Percentiles rank a stretch among this genome's conserved stretches.
Conservation (phyloP, 2,329 filamentous ascomycete genomes). For the Ceratocystis cacaofunesta region DNA sequence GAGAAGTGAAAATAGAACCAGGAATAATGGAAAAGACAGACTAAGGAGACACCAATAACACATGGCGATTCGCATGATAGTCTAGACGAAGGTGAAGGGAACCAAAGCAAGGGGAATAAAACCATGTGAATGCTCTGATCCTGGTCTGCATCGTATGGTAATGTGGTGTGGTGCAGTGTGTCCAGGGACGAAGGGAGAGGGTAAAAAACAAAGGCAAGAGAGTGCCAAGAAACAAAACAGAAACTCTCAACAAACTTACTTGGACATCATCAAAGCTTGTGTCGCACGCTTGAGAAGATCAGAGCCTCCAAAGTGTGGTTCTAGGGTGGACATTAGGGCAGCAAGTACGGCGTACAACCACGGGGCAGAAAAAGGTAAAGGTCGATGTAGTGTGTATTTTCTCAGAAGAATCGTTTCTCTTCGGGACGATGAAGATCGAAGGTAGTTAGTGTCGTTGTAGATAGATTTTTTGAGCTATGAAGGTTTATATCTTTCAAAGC, state of each 20-base stretch:
- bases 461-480: too few species aligned
- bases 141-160: too few species aligned
- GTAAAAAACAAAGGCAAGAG: constrained; percentile 12
- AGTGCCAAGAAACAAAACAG: constrained; percentile 19
- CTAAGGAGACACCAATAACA: background rate
- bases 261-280: constrained; percentile 50
- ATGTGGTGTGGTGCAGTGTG: too few species aligned
- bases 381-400: background rate
- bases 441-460: too few species aligned
- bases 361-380: background rate
- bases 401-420: background rate
- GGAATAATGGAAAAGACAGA: too few species aligned
- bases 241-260: constrained; percentile 30
- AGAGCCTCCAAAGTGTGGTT: constrained; percentile 30
- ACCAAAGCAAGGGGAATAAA: background rate
- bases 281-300: constrained; percentile 46
- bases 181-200: too few species aligned
- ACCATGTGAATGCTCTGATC: too few species aligned
- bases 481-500: too few species aligned
- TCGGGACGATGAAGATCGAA: too few species aligned
- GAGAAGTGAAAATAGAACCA: too few species aligned
- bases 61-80: background rate
- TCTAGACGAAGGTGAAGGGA: constrained; percentile 9
- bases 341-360: background rate
- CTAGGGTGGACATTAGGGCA: constrained; percentile 9